phyloP scores from a whole-genome alignment of 768 basidiomycete genomes.

The Exidia glandulosa region DNA sequence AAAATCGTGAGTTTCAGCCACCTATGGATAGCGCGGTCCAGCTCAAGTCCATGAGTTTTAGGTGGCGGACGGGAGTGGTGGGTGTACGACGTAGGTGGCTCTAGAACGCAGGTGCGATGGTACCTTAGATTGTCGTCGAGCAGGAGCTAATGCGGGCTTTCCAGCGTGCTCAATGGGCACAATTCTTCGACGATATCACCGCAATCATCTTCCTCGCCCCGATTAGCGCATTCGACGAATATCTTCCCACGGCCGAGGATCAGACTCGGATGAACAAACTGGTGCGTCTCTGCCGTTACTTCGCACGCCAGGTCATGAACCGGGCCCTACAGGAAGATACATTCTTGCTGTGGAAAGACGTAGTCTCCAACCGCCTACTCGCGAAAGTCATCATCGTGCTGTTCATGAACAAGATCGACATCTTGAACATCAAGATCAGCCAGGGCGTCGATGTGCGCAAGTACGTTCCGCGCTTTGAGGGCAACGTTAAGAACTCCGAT shows the following conservation, averaged over 20 bases:
- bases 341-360: constrained; percentile 56
- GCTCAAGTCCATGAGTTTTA: not conserved
- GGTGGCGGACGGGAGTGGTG: constrained; percentile 47
- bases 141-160: not conserved
- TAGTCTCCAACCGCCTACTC: constrained; percentile 51
- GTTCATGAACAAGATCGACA: constrained; percentile 67
- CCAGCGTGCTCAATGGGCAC: constrained; percentile 53
- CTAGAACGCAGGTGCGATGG: constrained; percentile 47
- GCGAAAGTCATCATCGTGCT: constrained; percentile 55
- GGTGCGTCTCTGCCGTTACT: not conserved
- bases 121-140: not conserved
- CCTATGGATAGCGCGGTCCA: not conserved
- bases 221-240: constrained; percentile 10
- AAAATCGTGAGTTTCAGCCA: not conserved
- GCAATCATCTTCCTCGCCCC: constrained; percentile 13
- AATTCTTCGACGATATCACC: constrained; percentile 53
- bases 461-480: constrained; percentile 54
- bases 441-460: constrained; percentile 49
- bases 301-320: not conserved
- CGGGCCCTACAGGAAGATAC: constrained; percentile 44
- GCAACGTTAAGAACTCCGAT: constrained; percentile 53
- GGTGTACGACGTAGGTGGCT: constrained; percentile 69
- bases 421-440: constrained; percentile 47
- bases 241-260: constrained; percentile 1
- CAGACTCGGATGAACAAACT: constrained; percentile 1